Evolutionary conservation across 208 protist species (phyloP), one percentile per base, ranked within the genome.

Genomic region (Leptomonas pyrrhocoris): DNA sequence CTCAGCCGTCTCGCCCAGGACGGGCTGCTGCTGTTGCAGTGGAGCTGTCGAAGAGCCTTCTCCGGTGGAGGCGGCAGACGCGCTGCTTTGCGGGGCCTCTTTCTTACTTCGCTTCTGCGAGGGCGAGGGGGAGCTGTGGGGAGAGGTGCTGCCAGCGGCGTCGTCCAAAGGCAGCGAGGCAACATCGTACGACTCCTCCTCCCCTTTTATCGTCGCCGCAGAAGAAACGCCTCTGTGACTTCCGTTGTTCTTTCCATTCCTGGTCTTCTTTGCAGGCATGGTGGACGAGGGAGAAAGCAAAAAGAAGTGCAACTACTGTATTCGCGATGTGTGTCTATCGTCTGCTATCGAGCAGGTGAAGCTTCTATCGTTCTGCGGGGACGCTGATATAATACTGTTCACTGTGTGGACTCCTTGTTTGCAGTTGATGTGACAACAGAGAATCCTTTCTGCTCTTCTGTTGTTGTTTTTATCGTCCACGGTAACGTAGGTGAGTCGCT

Each of bases 111-210:
- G 56, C 56, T 71, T 77, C 50, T 77, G 64, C 25, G 63, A 53
- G 0, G 49, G n/a, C 18, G 25, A 19, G 30, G 19, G 36, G 16
- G 46, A 58, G 19, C 11, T 68, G 42, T 40, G 58, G 8, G 28
- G 28, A 2, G 31, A 16, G 46, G 6, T 11, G 53, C 36, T 23
- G 55, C 40, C 40, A 2, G 63, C 51, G 43, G 60, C 57, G 48
- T 79, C 67, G 45, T 83, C 73, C 43, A 78, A 34, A 12, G 68
- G 69, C 16, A 83, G 49, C 19, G 72, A 79, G 0, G 67, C 58
- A 27, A 79, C 40, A 28, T 83, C 77, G 46, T 74, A 83, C 48
- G 58, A 1, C 49, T 59, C 48, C 28, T 63, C 50, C 21, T 36
- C 25, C 1, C 36, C n/a, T 27, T 1, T 28, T n/a, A 4, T 57